Conservation (phyloP, 83 land plant genomes). For the Picea mariana region DNA sequence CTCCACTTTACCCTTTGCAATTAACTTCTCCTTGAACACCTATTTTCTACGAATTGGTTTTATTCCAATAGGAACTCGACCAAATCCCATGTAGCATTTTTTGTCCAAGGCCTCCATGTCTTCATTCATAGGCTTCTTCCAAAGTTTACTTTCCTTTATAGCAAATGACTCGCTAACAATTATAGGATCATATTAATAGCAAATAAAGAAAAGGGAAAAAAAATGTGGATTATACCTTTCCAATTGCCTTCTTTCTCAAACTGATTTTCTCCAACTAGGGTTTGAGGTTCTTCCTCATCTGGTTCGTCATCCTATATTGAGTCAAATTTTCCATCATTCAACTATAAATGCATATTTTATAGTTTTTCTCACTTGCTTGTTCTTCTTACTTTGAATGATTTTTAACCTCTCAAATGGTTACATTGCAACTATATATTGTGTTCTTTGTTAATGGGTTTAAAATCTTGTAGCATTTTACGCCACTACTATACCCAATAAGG, state of each 20-base stretch:
- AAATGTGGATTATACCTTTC: too few relatives aligned
- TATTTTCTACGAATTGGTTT: slow-evolving; percentile 21
- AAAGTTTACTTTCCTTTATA: too few relatives aligned
- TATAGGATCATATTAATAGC: too few relatives aligned
- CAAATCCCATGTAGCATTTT: too few relatives aligned
- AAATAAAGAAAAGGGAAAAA: too few relatives aligned
- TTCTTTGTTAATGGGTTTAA: not conserved
- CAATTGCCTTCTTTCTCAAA: not conserved
- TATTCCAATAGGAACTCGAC: slow-evolving; percentile 10
- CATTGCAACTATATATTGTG: not conserved
- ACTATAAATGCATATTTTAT: not conserved
- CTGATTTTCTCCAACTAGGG: not conserved
- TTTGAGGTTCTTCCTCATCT: not conserved
- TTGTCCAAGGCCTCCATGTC: too few relatives aligned
- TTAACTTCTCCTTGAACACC: slow-evolving; percentile 22
- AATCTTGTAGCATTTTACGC: not conserved
- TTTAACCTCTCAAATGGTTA: not conserved
- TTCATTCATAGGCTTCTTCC: too few relatives aligned
- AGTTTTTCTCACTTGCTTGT: not conserved
- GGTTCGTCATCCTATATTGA: not conserved
- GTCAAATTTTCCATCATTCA: not conserved
- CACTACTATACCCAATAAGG: not conserved
- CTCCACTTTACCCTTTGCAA: slow-evolving; percentile 17
- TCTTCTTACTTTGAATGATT: not conserved
- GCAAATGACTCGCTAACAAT: too few relatives aligned